Conservation (phyloP, 2,329 filamentous ascomycete species). For the Tolypocladium amazonense region DNA sequence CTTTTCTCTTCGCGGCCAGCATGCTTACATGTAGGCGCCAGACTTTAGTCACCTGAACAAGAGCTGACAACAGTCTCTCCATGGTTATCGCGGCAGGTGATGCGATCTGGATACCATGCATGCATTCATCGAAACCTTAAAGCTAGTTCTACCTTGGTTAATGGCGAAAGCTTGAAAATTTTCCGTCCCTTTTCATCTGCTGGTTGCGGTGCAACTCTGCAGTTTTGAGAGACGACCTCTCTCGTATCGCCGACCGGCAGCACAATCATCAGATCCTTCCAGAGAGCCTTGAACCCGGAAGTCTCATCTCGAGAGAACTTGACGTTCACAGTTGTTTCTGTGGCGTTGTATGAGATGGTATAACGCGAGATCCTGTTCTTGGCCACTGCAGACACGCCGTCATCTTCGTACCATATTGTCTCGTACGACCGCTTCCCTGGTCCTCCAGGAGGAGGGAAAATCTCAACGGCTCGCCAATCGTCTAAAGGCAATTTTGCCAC, state of each 20-base stretch:
- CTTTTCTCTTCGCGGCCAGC: background rate
- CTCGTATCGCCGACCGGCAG: slow-evolving; percentile 21
- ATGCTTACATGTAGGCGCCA: too few relatives aligned
- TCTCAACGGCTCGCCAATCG: slow-evolving; percentile 30
- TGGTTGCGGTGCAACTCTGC: background rate
- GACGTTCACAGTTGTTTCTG: slow-evolving; percentile 11
- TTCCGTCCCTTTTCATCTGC: background rate
- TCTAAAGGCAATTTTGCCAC: slow-evolving; percentile 26
- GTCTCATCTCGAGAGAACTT: slow-evolving; percentile 17
- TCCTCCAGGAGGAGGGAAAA: slow-evolving; percentile 24
- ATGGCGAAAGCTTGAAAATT: background rate
- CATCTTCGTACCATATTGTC: slow-evolving; percentile 26
- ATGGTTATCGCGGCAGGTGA: background rate
- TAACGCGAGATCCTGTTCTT: slow-evolving; percentile 23
- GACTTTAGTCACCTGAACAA: background rate
- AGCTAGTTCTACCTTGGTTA: background rate
- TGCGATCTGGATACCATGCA: background rate
- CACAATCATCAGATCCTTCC: slow-evolving; percentile 20
- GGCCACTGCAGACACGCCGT: slow-evolving; percentile 20
- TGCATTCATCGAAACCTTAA: background rate
- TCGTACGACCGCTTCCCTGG: slow-evolving; percentile 14
- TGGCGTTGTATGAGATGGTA: slow-evolving; percentile 15
- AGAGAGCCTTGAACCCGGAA: slow-evolving; percentile 21
- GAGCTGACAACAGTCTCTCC: background rate
- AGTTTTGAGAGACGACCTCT: slow-evolving; percentile 5